phyloP scores from a whole-genome alignment of 2,329 filamentous ascomycete genomes.

The Emericellopsis atlantica region DNA sequence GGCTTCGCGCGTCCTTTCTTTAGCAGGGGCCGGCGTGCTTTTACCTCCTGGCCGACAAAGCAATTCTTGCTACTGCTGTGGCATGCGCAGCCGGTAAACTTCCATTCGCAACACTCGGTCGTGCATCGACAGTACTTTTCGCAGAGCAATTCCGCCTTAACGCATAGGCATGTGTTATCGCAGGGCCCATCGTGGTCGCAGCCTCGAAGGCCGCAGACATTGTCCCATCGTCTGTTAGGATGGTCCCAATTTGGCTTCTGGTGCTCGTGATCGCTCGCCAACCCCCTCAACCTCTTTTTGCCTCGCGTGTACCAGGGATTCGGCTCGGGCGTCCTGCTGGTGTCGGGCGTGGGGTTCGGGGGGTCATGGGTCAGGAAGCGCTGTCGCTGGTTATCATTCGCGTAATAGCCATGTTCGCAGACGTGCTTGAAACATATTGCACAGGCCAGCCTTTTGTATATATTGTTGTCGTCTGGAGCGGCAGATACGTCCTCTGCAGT shows the following conservation, averaged over 20 bases:
- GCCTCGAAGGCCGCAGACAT: conserved; percentile 11
- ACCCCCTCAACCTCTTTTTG: conserved; percentile 31
- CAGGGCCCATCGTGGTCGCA: conserved; percentile 62
- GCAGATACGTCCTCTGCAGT: too few species aligned
- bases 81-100: conserved; percentile 57
- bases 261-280: neutral
- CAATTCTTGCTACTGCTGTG: conserved; percentile 47
- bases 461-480: too few species aligned
- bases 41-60: conserved; percentile 37
- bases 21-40: too few species aligned
- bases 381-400: conserved; percentile 37
- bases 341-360: conserved; percentile 11
- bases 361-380: conserved; percentile 31
- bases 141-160: conserved; percentile 48
- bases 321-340: neutral
- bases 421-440: conserved; percentile 48
- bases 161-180: conserved; percentile 45
- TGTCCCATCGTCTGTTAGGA: conserved; percentile 40
- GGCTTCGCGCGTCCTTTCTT: too few species aligned
- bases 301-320: conserved; percentile 41
- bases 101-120: conserved; percentile 43
- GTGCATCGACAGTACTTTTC: conserved; percentile 61
- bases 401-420: conserved; percentile 49
- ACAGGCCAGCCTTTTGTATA: conserved; percentile 40
- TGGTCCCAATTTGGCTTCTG: conserved; percentile 38